A percentile compares a stretch with the other conserved stretches of the same genome.
phyloP scores from a whole-genome alignment of 768 basidiomycete genomes.

The Suillus bovinus region DNA sequence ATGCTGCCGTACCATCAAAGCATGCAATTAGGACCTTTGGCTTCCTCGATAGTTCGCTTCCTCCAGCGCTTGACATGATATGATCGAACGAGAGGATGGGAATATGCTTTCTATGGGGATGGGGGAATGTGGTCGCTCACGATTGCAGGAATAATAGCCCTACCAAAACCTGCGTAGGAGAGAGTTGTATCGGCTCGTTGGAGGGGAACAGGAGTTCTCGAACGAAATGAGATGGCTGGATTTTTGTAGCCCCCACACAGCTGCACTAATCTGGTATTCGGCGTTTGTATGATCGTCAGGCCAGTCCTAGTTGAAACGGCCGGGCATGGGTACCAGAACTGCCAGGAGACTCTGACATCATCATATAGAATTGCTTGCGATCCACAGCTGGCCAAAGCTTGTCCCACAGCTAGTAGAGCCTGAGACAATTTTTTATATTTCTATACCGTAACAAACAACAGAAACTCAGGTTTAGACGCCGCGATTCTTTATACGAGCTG shows the following conservation, averaged over 20 bases:
- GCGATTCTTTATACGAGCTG: too few relatives aligned
- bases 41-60: conserved; percentile 8
- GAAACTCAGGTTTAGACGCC: too few relatives aligned
- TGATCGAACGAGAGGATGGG: too few relatives aligned
- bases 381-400: background rate
- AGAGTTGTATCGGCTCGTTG: background rate
- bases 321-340: background rate
- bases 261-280: background rate
- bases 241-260: background rate
- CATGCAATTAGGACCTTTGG: conserved; percentile 58
- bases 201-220: background rate
- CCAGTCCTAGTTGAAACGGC: background rate
- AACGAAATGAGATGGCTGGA: background rate
- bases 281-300: background rate
- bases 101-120: background rate
- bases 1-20: conserved; percentile 67
- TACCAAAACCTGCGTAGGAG: background rate
- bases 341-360: background rate
- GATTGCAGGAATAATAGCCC: background rate
- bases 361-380: background rate
- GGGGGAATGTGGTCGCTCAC: background rate
- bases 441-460: too few relatives aligned
- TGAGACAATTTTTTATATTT: too few relatives aligned
- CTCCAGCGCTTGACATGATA: conserved; percentile 20
- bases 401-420: too few relatives aligned